These are phyloP conservation scores for Comarum palustre DNA, from an alignment of 306 rosid species.

Conservation along the genomic window DNA sequence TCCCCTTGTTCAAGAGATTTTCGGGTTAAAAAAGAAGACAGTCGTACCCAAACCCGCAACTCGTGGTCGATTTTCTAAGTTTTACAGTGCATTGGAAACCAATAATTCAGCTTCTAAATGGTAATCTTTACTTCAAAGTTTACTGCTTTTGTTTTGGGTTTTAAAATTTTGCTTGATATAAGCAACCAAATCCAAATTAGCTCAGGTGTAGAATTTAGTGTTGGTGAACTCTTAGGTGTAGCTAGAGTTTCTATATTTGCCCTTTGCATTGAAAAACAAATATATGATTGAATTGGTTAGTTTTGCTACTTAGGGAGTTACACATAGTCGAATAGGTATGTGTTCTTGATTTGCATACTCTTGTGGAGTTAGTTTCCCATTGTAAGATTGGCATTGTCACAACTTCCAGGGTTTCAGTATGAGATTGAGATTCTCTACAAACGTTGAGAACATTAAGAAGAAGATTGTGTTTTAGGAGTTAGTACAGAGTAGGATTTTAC, in stretches of 20 bases:
- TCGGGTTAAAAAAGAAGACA: slow-evolving; percentile 65
- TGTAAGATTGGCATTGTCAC: too few species aligned
- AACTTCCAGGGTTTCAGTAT: not conserved
- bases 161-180: not conserved
- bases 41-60: slow-evolving; percentile 50
- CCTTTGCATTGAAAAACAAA: not conserved
- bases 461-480: too few species aligned
- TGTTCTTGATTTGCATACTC: too few species aligned
- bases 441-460: too few species aligned
- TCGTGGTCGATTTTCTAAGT: slow-evolving; percentile 54
- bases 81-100: slow-evolving; percentile 47
- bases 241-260: not conserved
- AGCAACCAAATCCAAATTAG: not conserved
- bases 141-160: not conserved
- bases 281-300: not conserved
- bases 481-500: too few species aligned
- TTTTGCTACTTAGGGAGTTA: not conserved
- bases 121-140: slow-evolving; percentile 21
- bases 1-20: slow-evolving; percentile 83
- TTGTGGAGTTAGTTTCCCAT: too few species aligned
- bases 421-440: not conserved
- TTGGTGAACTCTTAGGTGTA: not conserved
- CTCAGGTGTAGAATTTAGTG: not conserved
- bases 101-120: slow-evolving; percentile 44
- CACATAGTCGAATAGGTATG: not conserved